Percentiles rank a stretch among this genome's conserved stretches.
phyloP scores from a whole-genome alignment of 805 yeast species.

The Pichia rugopelliculosa region DNA sequence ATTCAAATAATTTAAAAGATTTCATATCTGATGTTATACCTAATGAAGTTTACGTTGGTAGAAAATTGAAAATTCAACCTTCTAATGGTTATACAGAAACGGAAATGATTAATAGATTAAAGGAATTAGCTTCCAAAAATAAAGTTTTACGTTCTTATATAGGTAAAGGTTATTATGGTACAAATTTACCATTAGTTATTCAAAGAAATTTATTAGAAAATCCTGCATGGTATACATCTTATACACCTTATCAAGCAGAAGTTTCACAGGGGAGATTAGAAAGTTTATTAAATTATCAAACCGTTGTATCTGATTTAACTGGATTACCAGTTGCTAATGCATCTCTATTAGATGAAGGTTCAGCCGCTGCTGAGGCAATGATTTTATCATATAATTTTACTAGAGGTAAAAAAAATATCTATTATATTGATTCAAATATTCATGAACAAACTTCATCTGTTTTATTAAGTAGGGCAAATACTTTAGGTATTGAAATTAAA shows the following conservation, averaged over 20 bases:
- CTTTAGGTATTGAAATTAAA: conserved; percentile 59
- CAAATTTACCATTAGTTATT: conserved; percentile 83
- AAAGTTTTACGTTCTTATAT: conserved; percentile 66
- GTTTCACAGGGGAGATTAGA: conserved; percentile 95
- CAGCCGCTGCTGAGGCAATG: conserved; percentile 98
- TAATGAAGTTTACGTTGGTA: conserved; percentile 57
- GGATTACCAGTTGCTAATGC: conserved; percentile 95
- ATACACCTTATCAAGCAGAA: conserved; percentile 98
- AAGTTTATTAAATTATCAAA: conserved; percentile 83
- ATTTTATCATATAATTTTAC: conserved; percentile 62
- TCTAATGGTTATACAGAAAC: conserved; percentile 70
- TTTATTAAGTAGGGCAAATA: conserved; percentile 67
- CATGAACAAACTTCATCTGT: conserved; percentile 87
- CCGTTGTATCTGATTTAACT: conserved; percentile 83
- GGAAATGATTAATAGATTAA: conserved; percentile 65
- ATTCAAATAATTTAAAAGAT: conserved; percentile 57
- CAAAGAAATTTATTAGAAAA: conserved; percentile 87
- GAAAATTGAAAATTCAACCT: conserved; percentile 64
- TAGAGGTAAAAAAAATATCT: conserved; percentile 60
- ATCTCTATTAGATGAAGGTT: conserved; percentile 89
- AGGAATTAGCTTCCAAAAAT: conserved; percentile 67
- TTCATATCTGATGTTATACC: conserved; percentile 77
- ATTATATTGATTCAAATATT: conserved; percentile 65
- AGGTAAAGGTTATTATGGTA: conserved; percentile 93
- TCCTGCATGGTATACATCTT: conserved; percentile 98